Percentiles rank a stretch among this genome's conserved stretches.
Evolutionary conservation across 1,284 basidiomycete species (phyloP).

Genomic region (Ganoderma meredithae): DNA sequence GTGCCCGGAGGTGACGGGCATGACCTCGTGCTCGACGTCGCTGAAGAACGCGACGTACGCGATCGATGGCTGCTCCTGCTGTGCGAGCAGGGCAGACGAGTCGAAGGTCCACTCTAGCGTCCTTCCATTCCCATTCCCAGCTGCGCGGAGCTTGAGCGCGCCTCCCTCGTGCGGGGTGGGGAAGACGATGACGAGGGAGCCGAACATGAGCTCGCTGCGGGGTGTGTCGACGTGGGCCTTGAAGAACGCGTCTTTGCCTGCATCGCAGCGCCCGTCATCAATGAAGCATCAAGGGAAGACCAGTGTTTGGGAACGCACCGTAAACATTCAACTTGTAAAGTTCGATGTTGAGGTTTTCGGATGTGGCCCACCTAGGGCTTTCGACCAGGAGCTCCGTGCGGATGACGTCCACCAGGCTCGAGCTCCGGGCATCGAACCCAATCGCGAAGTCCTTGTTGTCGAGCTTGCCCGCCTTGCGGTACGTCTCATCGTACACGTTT

Average conservation of each 20-base stretch:
- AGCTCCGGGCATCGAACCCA: constrained; percentile 37
- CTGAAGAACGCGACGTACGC: constrained; percentile 51
- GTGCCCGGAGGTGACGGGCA: constrained; percentile 47
- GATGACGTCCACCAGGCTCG: constrained; percentile 37
- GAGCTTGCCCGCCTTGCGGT: constrained; percentile 39
- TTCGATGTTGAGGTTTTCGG: constrained; percentile 33
- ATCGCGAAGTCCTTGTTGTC: constrained; percentile 37
- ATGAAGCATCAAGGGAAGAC: no score
- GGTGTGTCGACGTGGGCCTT: constrained; percentile 40
- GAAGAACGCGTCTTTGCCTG: constrained; percentile 37
- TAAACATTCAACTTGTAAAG: constrained; percentile 36
- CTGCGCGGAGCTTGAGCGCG: constrained; percentile 44
- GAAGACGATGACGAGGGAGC: constrained; percentile 52
- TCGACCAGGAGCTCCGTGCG: constrained; percentile 34
- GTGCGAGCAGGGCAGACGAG: constrained; percentile 35
- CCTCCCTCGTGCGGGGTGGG: constrained; percentile 53
- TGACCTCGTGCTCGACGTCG: constrained; percentile 55
- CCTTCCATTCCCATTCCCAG: constrained; percentile 19
- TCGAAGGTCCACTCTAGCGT: constrained; percentile 40
- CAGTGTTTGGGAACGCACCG: neutral
- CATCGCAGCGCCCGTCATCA: neutral
- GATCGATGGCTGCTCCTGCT: constrained; percentile 30
- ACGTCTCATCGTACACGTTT: constrained; percentile 37
- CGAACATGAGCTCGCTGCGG: constrained; percentile 41
- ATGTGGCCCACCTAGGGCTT: constrained; percentile 13